These are phyloP conservation scores for Cryphonectria carpinicola DNA, from an alignment of 2,329 filamentous ascomycete species.

Conservation along the genomic window DNA sequence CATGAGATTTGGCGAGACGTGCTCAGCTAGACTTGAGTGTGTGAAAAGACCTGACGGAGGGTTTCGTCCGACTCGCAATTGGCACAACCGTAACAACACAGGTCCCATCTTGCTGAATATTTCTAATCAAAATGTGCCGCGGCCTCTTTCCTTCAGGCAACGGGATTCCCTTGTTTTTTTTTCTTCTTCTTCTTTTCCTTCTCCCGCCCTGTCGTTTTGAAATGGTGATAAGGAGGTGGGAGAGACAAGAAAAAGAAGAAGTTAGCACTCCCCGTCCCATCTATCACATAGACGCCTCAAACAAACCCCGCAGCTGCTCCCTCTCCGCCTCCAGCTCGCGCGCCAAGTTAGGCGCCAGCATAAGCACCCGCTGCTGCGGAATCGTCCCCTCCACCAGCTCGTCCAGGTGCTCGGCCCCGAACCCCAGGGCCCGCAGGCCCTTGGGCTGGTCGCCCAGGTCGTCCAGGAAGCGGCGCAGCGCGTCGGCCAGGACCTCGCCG, in stretches of 20 bases:
- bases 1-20: neutral
- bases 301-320: slow-evolving; percentile 70
- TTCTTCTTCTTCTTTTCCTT: neutral
- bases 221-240: too few relatives aligned
- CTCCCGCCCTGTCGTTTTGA: too few relatives aligned
- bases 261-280: too few relatives aligned
- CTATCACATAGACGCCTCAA: slow-evolving; percentile 62
- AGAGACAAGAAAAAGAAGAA: too few relatives aligned
- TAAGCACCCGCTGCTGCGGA: slow-evolving; percentile 86
- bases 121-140: neutral
- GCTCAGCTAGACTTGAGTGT: neutral
- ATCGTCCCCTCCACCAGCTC: slow-evolving; percentile 91
- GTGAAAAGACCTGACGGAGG: neutral
- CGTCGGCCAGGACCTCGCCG: slow-evolving; percentile 84
- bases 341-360: slow-evolving; percentile 83
- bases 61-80: neutral
- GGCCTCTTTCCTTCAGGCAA: neutral
- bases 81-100: neutral
- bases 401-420: slow-evolving; percentile 75
- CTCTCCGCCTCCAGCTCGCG: slow-evolving; percentile 71
- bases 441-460: slow-evolving; percentile 87
- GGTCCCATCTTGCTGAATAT: too few relatives aligned
- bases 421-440: slow-evolving; percentile 83
- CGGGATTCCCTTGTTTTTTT: neutral
- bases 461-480: slow-evolving; percentile 78